Base-by-base conservation (phyloP, 2,329 filamentous ascomycete genomes). In the Exophiala mesophila region DNA sequence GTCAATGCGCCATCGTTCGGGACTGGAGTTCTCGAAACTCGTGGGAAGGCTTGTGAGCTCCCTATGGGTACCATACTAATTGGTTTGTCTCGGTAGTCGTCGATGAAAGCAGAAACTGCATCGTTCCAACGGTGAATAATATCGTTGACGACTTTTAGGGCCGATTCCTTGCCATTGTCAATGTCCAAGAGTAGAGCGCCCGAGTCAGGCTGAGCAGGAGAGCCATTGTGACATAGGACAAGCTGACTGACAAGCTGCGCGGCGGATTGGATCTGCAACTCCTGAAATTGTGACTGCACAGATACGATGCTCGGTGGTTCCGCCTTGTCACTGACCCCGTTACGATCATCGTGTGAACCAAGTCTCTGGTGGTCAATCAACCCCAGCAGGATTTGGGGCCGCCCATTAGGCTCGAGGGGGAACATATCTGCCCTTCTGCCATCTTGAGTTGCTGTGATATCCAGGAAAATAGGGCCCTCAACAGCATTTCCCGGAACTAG, bases 381-480 rank as follows among this genome's bases (percentile, higher is more conserved):
- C 3, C 87, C 90, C 49, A 98, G 77, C 18, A 97, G 74, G 38
- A 85, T 78, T 40, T 96, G 72, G 6, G 88, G 84, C 62, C 94
- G 87, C 55, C 89, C 78, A 63, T 87, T 94, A 31, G 90, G 72
- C 62, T 98, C 92, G 69, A 96, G 96, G 1, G 92, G 89, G 26
- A 84, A 84, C 29, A 47, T 39, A 38, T 44, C 35, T n/a, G 48
- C 36, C 13, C 48, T 21, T 19, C 36, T 17, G 12, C n/a, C 32
- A 23, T 51, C 41, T 21, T 48, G 45, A 13, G 19, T 45, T 12
- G 45, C 42, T 3, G 44, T 45, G 18, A 51, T 30, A 36, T 51
- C 48, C 20, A 40, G 48, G 29, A 51, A 46, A 29, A 51, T 43
- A 10, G 23, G 31, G n/a, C 18, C 19, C 7, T 2, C 26, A 26